These are phyloP conservation scores for Stenocarpella maydis DNA, from an alignment of 2,329 filamentous ascomycete genomes.

Conservation along the genomic window DNA sequence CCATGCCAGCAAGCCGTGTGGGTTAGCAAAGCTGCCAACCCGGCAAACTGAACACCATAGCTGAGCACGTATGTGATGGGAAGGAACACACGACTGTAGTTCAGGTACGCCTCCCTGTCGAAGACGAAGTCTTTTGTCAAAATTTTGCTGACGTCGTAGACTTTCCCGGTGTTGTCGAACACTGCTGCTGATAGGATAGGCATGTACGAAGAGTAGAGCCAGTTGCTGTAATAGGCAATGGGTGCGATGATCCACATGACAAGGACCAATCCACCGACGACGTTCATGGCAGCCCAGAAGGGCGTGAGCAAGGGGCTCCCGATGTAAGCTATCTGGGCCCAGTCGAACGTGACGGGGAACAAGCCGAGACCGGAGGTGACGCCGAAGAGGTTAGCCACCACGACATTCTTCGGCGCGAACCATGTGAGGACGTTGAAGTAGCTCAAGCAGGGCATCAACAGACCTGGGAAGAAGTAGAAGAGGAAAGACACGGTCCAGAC, in stretches of 20 bases:
- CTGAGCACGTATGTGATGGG: slow-evolving; percentile 89
- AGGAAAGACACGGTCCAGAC: slow-evolving; percentile 75
- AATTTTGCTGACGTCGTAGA: slow-evolving; percentile 84
- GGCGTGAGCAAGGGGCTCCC: slow-evolving; percentile 84
- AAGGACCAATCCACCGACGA: slow-evolving; percentile 79
- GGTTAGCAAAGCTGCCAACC: slow-evolving; percentile 78
- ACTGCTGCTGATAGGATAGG: slow-evolving; percentile 85
- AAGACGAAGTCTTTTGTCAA: slow-evolving; percentile 81
- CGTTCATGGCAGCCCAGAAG: slow-evolving; percentile 87
- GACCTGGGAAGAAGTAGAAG: slow-evolving; percentile 86
- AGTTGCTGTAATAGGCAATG: slow-evolving; percentile 81
- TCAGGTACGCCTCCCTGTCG: slow-evolving; percentile 76
- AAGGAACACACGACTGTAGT: slow-evolving; percentile 85
- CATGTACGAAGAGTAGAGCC: slow-evolving; percentile 84
- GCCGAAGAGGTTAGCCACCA: slow-evolving; percentile 86
- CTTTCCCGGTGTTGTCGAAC: slow-evolving; percentile 82
- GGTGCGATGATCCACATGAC: slow-evolving; percentile 89
- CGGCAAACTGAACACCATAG: slow-evolving; percentile 87
- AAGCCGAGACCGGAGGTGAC: slow-evolving; percentile 84
- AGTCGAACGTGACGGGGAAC: slow-evolving; percentile 89
- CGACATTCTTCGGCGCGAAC: slow-evolving; percentile 87
- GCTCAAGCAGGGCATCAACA: slow-evolving; percentile 83
- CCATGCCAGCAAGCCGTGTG: slow-evolving; percentile 89
- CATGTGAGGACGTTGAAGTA: slow-evolving; percentile 91
- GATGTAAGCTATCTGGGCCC: slow-evolving; percentile 89